A percentile compares a stretch with the other conserved stretches of the same genome.
Evolutionary conservation across 2,329 filamentous ascomycete genomes (phyloP).

Genomic region (Alternaria ventricosa): DNA sequence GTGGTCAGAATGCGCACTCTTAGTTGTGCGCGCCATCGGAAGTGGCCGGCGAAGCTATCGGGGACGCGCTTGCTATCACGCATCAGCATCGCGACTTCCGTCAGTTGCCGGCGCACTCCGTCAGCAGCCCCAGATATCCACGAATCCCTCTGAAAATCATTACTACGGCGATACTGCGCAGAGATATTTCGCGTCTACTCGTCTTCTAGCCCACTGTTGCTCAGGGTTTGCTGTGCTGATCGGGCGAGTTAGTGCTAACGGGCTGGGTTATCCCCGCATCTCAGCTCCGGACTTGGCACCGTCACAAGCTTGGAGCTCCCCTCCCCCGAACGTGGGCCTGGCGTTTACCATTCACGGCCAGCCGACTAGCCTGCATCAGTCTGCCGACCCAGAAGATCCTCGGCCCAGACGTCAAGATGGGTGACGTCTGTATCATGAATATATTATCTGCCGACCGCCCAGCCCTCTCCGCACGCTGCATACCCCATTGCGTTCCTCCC

Average conservation of each 20-base stretch:
- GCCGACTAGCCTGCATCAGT: slow-evolving; percentile 37
- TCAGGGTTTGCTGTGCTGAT: slow-evolving; percentile 25
- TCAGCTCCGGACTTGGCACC: slow-evolving; percentile 37
- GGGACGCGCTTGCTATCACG: slow-evolving; percentile 9
- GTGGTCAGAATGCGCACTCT: background rate
- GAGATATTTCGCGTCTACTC: background rate
- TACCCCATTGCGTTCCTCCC: slow-evolving; percentile 34
- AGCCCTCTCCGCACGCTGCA: slow-evolving; percentile 31
- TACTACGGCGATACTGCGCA: slow-evolving; percentile 10
- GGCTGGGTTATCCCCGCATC: slow-evolving; percentile 30
- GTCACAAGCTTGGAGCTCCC: slow-evolving; percentile 45
- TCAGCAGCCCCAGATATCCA: slow-evolving; percentile 30
- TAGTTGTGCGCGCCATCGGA: slow-evolving; percentile 11
- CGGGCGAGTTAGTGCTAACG: slow-evolving; percentile 9
- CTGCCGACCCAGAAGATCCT: slow-evolving; percentile 39
- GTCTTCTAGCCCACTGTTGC: slow-evolving; percentile 4
- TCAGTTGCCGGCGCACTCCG: slow-evolving; percentile 32
- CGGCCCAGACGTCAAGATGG: slow-evolving; percentile 39
- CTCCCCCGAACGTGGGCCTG: slow-evolving; percentile 34
- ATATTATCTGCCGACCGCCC: slow-evolving; percentile 34
- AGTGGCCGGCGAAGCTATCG: slow-evolving; percentile 15
- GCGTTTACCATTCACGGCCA: slow-evolving; percentile 38
- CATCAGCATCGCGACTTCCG: slow-evolving; percentile 31
- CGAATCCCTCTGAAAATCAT: slow-evolving; percentile 9
- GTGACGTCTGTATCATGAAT: slow-evolving; percentile 43